Base-by-base conservation (phyloP, 306 rosid genomes). In the Corylus heterophylla region DNA sequence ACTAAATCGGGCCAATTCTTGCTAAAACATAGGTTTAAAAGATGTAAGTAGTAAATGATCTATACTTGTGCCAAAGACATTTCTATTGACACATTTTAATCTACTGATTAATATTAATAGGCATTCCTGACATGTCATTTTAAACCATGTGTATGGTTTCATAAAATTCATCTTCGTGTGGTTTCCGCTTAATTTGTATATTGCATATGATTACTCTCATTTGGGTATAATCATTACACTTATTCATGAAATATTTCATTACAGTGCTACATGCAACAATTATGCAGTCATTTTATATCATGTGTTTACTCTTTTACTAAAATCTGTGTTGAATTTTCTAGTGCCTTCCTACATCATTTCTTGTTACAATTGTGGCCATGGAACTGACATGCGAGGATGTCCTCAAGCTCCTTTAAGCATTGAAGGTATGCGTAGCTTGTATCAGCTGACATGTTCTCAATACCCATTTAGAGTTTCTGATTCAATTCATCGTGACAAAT, bases 301-400 rank as follows among this genome's bases (percentile, higher is more conserved):
- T 63, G 74, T 42, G 25, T 70, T 29, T 25, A n/a, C n/a, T 25
- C 9, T 63, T 64, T 78, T 25, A 12, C 83, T 62, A 78, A 76
- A 22, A 69, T 31, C 58, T 51, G 54, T 66, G 50, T 54, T 73
- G 39, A 59, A 64, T 68, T 77, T 87, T 87, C 73, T 92, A 95
- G 99, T 93, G 94, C 98, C 99, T 79, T 95, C 99, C 39, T 91
- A 83, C 85, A 31, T 85, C 72, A 76, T 93, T 76, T 73, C 92
- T 55, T 95, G 99, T 86, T 71, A 86, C 74, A 95, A 95, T 64
- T 93, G 99, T 74, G 99, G 97, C 82, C 98, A 95, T 61, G 95
- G 98, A 78, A 87, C 93, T 27, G 98, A 93, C 82, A n/a, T 89
- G 76, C 89, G 98, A 76, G 99, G 99, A 76, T 95, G 99, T 79